phyloP scores from a whole-genome alignment of 2,329 filamentous ascomycete genomes.

The Erysiphe pulchra region DNA sequence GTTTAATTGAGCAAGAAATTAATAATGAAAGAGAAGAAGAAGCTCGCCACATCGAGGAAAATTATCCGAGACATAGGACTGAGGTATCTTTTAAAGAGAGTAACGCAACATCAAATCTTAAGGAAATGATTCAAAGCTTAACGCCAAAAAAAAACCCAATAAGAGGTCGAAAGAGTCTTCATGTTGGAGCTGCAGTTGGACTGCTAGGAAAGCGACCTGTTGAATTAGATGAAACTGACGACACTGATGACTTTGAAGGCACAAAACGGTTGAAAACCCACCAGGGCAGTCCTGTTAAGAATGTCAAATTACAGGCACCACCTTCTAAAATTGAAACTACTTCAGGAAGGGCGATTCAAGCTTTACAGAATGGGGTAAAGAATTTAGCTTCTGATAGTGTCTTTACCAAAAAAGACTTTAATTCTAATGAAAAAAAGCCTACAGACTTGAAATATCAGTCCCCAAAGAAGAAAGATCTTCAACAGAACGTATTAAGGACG shows the following conservation, averaged over 20 bases:
- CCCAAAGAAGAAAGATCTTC: neutral
- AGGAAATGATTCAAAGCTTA: conserved; percentile 52
- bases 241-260: conserved; percentile 32
- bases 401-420: neutral
- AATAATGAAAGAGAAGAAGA: conserved; percentile 36
- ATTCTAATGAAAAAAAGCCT: neutral
- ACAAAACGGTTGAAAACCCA: conserved; percentile 46
- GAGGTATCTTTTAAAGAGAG: conserved; percentile 27
- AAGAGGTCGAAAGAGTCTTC: conserved; percentile 48
- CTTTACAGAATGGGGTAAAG: conserved; percentile 20
- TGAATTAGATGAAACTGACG: conserved; percentile 40
- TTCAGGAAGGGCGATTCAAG: conserved; percentile 29
- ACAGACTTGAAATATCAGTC: neutral
- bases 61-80: conserved; percentile 27
- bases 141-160: conserved; percentile 47
- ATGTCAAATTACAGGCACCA: conserved; percentile 40
- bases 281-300: conserved; percentile 54
- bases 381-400: conserved; percentile 14
- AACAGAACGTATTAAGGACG: conserved; percentile 7
- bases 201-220: conserved; percentile 48
- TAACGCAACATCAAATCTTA: conserved; percentile 40
- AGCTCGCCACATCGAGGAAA: conserved; percentile 19
- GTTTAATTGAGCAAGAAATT: conserved; percentile 33
- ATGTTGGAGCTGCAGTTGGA: conserved; percentile 47
- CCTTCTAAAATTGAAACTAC: conserved; percentile 40